Evolutionary conservation across 2,329 filamentous ascomycete species (phyloP).

Genomic region (Apiospora rasikravindrae): DNA sequence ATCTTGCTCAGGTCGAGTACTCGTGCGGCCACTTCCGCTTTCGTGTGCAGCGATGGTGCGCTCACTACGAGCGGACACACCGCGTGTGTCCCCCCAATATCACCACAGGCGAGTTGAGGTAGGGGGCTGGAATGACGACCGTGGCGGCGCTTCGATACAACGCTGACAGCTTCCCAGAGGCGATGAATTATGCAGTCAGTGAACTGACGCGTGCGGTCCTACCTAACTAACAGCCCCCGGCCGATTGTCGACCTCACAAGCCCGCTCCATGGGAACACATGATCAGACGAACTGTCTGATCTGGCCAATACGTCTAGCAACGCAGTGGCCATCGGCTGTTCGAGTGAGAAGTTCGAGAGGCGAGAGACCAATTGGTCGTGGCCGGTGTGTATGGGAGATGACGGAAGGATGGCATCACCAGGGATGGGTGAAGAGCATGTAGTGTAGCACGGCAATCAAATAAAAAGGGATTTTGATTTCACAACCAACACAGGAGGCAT

Average conservation of each 20-base stretch:
- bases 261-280: constrained; percentile 40
- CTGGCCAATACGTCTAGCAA: constrained; percentile 33
- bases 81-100: constrained; percentile 38
- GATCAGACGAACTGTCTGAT: constrained; percentile 36
- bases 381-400: neutral
- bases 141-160: neutral
- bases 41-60: constrained; percentile 39
- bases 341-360: too few relatives aligned
- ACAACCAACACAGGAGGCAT: neutral
- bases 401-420: neutral
- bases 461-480: neutral
- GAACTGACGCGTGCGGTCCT: neutral
- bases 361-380: too few relatives aligned
- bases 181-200: constrained; percentile 39
- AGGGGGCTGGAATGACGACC: constrained; percentile 20
- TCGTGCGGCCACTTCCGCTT: constrained; percentile 40
- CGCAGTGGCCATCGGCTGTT: too few relatives aligned
- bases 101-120: constrained; percentile 39
- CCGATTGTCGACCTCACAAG: constrained; percentile 37
- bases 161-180: constrained; percentile 30
- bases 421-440: neutral
- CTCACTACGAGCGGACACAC: constrained; percentile 39
- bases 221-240: constrained; percentile 23
- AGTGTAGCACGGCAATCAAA: neutral
- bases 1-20: constrained; percentile 35